Evolutionary conservation across 2,329 filamentous ascomycete species (phyloP).

Genomic region (Aspergillus sp.): DNA sequence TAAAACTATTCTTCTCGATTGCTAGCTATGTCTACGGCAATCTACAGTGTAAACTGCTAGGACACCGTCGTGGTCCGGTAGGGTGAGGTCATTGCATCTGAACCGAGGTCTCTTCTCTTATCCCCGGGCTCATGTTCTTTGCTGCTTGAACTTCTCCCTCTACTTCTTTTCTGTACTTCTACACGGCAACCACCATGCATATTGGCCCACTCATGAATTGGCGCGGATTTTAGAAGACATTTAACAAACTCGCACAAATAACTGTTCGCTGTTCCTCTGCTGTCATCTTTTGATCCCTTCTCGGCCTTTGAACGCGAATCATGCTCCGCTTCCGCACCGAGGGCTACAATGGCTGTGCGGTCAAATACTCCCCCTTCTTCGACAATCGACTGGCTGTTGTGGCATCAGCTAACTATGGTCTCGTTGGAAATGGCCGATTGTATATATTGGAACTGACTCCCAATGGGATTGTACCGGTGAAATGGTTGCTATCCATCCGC

Average conservation of each 20-base stretch:
- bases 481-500: conserved; percentile 51
- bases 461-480: conserved; percentile 75
- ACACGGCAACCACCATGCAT: neutral
- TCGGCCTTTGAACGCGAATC: conserved; percentile 13
- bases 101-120: neutral
- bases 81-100: neutral
- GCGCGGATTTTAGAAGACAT: neutral
- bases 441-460: conserved; percentile 78
- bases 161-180: neutral
- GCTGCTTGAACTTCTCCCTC: neutral
- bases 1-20: no score
- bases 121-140: neutral
- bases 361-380: conserved; percentile 98
- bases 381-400: conserved; percentile 89
- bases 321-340: conserved; percentile 95
- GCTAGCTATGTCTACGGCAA: neutral
- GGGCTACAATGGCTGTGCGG: conserved; percentile 91
- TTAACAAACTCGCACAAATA: neutral
- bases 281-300: neutral
- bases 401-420: conserved; percentile 87
- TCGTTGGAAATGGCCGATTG: conserved; percentile 89
- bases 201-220: neutral
- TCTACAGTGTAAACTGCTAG: neutral
- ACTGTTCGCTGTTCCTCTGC: neutral
- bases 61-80: neutral